These are phyloP conservation scores for Aspergillus spinulosporus DNA, from an alignment of 2,329 filamentous ascomycete species.

Conservation along the genomic window DNA sequence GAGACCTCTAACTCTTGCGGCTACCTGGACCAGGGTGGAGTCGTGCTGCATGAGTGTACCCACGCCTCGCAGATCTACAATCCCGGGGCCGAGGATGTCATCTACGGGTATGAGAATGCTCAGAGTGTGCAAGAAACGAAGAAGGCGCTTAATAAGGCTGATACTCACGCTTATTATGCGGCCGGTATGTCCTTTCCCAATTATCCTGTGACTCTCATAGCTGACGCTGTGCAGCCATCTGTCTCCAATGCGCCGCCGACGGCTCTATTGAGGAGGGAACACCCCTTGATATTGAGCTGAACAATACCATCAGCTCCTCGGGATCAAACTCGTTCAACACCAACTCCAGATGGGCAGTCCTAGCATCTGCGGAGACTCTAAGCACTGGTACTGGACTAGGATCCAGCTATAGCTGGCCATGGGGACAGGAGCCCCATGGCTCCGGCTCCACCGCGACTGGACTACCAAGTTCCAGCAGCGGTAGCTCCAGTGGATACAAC, in stretches of 20 bases:
- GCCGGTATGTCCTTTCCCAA: no score
- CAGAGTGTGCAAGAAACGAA: constrained; percentile 6
- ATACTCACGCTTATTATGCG: constrained; percentile 19
- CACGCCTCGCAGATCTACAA: constrained; percentile 15
- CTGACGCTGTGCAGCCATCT: not conserved
- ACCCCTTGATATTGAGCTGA: not conserved
- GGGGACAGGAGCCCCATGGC: no score
- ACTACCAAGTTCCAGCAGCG: no score
- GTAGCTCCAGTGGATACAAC: no score
- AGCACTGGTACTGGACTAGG: no score
- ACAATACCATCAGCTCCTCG: not conserved
- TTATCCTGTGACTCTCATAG: no score
- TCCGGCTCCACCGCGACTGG: no score
- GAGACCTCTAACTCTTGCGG: not conserved
- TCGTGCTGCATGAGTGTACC: constrained; percentile 18
- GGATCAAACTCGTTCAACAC: no score
- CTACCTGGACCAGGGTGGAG: constrained; percentile 14
- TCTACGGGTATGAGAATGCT: constrained; percentile 14
- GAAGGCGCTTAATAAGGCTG: constrained; percentile 16
- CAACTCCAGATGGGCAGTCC: no score
- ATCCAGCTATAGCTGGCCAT: no score
- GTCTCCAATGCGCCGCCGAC: constrained; percentile 4
- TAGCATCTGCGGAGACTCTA: no score
- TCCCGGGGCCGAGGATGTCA: constrained; percentile 18
- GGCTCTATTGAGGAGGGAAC: not conserved